phyloP scores from a whole-genome alignment of 2,329 filamentous ascomycete genomes.

The Diplocarpon mali region DNA sequence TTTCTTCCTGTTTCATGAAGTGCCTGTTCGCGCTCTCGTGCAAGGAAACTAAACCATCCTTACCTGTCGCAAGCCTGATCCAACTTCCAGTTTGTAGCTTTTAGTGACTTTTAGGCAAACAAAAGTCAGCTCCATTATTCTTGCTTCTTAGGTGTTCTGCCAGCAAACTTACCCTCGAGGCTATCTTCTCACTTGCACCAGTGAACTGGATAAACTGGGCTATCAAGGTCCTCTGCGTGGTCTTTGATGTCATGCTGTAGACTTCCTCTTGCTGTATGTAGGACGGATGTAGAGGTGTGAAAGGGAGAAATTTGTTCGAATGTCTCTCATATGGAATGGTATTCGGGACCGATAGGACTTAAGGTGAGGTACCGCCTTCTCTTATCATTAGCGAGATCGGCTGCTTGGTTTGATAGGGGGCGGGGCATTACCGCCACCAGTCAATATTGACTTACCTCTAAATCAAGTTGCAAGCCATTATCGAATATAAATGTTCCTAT shows the following conservation, averaged over 20 bases:
- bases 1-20: too few relatives aligned
- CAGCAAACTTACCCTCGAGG: conserved; percentile 21
- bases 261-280: conserved; percentile 5
- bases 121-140: conserved; percentile 13
- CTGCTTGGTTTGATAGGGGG: neutral
- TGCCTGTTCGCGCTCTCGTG: neutral
- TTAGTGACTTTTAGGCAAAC: conserved; percentile 26
- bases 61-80: conserved; percentile 31
- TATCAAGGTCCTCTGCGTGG: conserved; percentile 17
- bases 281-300: neutral
- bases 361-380: neutral
- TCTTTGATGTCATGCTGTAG: conserved; percentile 24
- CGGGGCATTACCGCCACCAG: too few relatives aligned
- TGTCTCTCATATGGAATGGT: too few relatives aligned
- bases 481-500: too few relatives aligned
- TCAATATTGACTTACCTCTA: too few relatives aligned
- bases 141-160: conserved; percentile 1
- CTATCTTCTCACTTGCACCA: conserved; percentile 24
- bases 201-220: conserved; percentile 26
- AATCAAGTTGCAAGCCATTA: too few relatives aligned
- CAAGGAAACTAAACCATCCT: conserved; percentile 15
- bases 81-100: conserved; percentile 28
- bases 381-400: conserved; percentile 1
- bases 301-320: neutral
- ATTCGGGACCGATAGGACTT: too few relatives aligned